phyloP scores from a whole-genome alignment of 2,329 filamentous ascomycete genomes.

The Colletotrichum acutatum region DNA sequence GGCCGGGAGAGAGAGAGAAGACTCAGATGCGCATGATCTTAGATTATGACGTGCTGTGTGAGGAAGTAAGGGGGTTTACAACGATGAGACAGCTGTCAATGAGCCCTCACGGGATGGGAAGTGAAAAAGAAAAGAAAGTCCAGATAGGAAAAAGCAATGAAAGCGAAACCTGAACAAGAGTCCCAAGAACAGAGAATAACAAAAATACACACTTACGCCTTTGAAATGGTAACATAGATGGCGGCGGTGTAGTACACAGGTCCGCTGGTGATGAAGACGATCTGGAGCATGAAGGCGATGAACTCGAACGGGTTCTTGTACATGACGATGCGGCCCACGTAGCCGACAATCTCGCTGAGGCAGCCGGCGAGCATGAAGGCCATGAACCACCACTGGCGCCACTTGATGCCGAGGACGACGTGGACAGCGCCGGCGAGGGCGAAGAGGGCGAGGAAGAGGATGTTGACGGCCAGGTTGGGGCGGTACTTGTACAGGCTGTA shows the following conservation, averaged over 20 bases:
- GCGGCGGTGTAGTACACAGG: slow-evolving; percentile 66
- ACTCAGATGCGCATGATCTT: not conserved
- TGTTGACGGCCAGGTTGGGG: slow-evolving; percentile 55
- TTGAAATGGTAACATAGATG: slow-evolving; percentile 72
- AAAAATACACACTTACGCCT: slow-evolving; percentile 43
- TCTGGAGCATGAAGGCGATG: slow-evolving; percentile 73
- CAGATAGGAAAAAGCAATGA: not conserved
- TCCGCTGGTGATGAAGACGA: slow-evolving; percentile 66
- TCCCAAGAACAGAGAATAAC: not conserved
- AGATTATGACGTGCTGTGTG: not conserved
- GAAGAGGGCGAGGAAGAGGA: slow-evolving; percentile 55
- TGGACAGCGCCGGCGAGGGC: slow-evolving; percentile 60
- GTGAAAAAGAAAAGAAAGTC: not conserved
- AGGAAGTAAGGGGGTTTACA: too few species aligned
- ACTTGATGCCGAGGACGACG: slow-evolving; percentile 55
- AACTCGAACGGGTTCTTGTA: slow-evolving; percentile 69
- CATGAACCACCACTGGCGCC: slow-evolving; percentile 61
- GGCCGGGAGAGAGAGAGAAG: not conserved
- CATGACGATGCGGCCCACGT: slow-evolving; percentile 68
- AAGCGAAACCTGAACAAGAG: not conserved
- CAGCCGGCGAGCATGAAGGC: slow-evolving; percentile 66
- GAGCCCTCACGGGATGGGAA: not conserved
- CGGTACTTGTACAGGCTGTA: slow-evolving; percentile 59
- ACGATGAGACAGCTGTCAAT: not conserved
- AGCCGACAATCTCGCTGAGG: slow-evolving; percentile 69